Evolutionary conservation across 2,329 filamentous ascomycete species (phyloP), one percentile per base, ranked within the genome.

Genomic region (Mycosphaerelloides madeirae): DNA sequence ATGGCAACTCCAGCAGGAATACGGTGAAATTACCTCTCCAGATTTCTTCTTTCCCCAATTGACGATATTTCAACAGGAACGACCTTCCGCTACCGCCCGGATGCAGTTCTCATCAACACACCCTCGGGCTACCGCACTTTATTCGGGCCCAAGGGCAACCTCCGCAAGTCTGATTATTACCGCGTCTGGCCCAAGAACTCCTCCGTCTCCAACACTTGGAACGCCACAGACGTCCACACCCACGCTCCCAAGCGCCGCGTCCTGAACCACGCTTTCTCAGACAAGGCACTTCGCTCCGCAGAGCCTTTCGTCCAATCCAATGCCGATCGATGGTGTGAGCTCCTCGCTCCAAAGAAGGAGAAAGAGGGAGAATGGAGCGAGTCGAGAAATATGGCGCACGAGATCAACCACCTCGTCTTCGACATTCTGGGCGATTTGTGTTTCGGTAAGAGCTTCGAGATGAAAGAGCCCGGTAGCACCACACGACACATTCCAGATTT

Each of bases 391-490:
- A 69, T 73, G 54, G 67, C 66, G 7, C 57, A 68, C 38, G 71
- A 67, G 64, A 66, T 57, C 61, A 67, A 56, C 38, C 60, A 61
- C 38, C 52, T 68, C 34, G 57, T 61, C 35, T 60, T 68, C 38
- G 73, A 77, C 46, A 67, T 76, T 38, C 73, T 76, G 62, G 70
- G 69, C 4, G 70, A 73, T 46, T 50, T 73, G 14, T 66, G 65
- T 28, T 55, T 55, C 28, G 53, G 53, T 28, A 68, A 71, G 49
- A 57, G 67, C 28, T 69, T 73, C 51, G 62, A 63, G 15, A 68
- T 69, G 67, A 51, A 71, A 42, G 65, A 68, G 50, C 45, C 50
- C 3, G 61, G 64, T 9, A 60, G 62, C 7, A 53, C 52, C 18
- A 67, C 70, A 20, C 41, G 48, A 7, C 40, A 53, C 16, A 41